Conservation (phyloP, 805 yeast genomes). For the Pichia exigua region DNA sequence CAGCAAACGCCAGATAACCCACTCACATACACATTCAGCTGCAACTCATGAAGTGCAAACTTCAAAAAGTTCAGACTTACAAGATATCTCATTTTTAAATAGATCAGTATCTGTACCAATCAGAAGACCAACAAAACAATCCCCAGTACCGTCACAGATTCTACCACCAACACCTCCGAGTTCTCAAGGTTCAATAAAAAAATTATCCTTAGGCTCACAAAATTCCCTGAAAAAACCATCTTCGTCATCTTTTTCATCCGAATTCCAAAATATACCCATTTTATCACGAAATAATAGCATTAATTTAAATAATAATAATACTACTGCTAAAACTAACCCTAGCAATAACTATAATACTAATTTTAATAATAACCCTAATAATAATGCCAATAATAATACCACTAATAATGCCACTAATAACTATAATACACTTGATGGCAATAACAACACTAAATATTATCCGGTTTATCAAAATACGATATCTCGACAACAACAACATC, state of each 20-base stretch:
- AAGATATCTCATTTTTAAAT: conserved; percentile 1
- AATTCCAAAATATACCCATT: background rate
- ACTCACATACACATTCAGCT: conserved; percentile 8
- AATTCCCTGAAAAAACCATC: background rate
- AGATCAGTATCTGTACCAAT: conserved; percentile 12
- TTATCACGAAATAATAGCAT: background rate
- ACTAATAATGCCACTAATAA: no score
- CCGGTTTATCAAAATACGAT: background rate
- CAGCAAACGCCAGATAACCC: background rate
- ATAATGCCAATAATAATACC: no score
- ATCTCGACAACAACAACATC: background rate
- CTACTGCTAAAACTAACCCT: background rate
- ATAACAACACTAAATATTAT: background rate
- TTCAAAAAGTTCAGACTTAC: background rate
- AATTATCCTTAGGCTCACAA: background rate
- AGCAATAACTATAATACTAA: no score
- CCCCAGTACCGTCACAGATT: conserved; percentile 6
- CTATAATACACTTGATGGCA: no score
- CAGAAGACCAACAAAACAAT: background rate
- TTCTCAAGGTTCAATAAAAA: background rate
- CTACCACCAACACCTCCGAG: conserved; percentile 4
- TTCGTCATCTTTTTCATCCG: background rate
- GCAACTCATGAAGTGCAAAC: background rate
- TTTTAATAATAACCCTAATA: no score
- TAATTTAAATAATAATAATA: background rate